Conservation (phyloP, 345 rosid species). For the Cardamine occulta region DNA sequence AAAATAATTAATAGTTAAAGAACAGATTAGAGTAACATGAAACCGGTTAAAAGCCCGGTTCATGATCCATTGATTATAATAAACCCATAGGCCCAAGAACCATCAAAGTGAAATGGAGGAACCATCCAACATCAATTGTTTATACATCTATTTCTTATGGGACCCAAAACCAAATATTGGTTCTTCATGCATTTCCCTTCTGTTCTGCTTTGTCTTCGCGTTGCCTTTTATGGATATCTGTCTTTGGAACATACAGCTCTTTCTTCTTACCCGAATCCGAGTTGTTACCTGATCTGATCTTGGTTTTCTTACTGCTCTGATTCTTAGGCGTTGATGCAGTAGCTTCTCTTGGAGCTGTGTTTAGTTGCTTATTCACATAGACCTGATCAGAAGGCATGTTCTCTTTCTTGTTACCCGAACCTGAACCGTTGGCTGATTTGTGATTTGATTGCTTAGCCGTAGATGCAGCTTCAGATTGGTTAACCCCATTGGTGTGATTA, state of each 20-base stretch:
- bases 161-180: neutral
- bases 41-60: slow-evolving; percentile 39
- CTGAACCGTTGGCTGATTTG: slow-evolving; percentile 6
- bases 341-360: slow-evolving; percentile 30
- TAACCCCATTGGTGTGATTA: slow-evolving; percentile 15
- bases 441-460: slow-evolving; percentile 24
- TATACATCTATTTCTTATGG: slow-evolving; percentile 1
- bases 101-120: slow-evolving; percentile 6
- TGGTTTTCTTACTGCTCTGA: slow-evolving; percentile 36
- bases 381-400: slow-evolving; percentile 26
- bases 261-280: slow-evolving; percentile 33
- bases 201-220: slow-evolving; percentile 32
- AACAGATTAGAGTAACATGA: slow-evolving; percentile 14
- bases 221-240: slow-evolving; percentile 33
- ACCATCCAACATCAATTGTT: slow-evolving; percentile 24
- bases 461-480: slow-evolving; percentile 33
- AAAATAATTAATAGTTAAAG: neutral
- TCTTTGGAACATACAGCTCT: slow-evolving; percentile 26
- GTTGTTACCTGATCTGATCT: slow-evolving; percentile 21
- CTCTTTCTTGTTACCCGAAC: slow-evolving; percentile 35
- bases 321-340: slow-evolving; percentile 5
- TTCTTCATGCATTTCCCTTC: slow-evolving; percentile 30
- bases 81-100: slow-evolving; percentile 12
- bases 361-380: slow-evolving; percentile 24
- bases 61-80: neutral